Conservation (phyloP, 352 stramenopile genomes). For the Chrysophaeum taylorii region DNA sequence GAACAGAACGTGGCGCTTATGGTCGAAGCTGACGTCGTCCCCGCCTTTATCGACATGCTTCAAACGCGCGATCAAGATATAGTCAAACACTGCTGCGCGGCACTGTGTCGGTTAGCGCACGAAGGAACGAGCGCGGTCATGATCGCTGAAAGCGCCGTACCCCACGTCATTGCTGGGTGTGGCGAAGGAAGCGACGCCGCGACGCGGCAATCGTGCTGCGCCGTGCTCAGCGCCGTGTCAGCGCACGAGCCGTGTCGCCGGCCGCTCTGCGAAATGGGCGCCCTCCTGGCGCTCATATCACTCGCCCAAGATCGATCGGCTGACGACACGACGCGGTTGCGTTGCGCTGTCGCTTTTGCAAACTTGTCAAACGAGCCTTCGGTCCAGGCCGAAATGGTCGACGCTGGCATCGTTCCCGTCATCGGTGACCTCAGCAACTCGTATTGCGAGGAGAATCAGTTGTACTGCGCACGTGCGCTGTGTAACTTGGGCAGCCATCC, state of each 20-base stretch:
- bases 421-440: conserved; percentile 36
- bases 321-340: conserved; percentile 32
- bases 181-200: conserved; percentile 17
- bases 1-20: conserved; percentile 33
- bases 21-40: conserved; percentile 38
- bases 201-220: conserved; percentile 39
- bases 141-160: conserved; percentile 40
- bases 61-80: conserved; percentile 32
- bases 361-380: conserved; percentile 37
- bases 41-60: conserved; percentile 40
- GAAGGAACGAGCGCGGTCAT: conserved; percentile 33
- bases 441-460: conserved; percentile 39
- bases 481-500: conserved; percentile 40
- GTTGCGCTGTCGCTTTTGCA: conserved; percentile 40
- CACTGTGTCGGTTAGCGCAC: conserved; percentile 34
- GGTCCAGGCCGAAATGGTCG: conserved; percentile 35
- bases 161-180: conserved; percentile 33
- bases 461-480: conserved; percentile 37
- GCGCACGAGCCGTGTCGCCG: conserved; percentile 28
- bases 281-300: conserved; percentile 32
- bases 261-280: conserved; percentile 29
- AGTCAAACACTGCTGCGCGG: conserved; percentile 40
- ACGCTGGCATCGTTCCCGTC: conserved; percentile 33
- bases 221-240: conserved; percentile 28
- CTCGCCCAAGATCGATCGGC: conserved; percentile 28